Evolutionary conservation across 345 rosid genomes (phyloP), one percentile per base, ranked within the genome.

Genomic region (Eucalyptus dawsonii): DNA sequence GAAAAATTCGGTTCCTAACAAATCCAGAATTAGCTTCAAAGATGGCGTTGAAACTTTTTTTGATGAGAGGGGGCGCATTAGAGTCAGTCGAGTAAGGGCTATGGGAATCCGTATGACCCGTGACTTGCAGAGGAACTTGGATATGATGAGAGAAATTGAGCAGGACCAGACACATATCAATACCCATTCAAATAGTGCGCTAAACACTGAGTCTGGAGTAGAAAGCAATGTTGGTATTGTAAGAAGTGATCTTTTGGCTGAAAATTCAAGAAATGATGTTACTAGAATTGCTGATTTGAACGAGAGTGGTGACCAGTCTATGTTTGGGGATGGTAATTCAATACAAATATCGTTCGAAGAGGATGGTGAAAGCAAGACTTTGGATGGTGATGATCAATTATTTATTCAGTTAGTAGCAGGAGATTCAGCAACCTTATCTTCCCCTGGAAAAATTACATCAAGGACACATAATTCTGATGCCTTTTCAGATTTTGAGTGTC

Each of bases 31-130:
- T 80, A 87, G 85, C 88, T 93, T 92, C 90, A 95, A 95, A 87
- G 94, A 96, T 88, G 94, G 93, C 92, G 94, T 97, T 87, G 96
- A 95, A 91, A 96, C 98, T 88, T 97, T 95, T 93, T 88, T 92
- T 86, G 99, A 97, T 91, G 99, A 97, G 88, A 96, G 95, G 90
- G 99, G 99, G 9, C 95, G 89, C 86, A 58, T 94, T 44, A 94
- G 96, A 90, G 95, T 97, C 85, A 95, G 95, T 92, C 95, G 93
- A 91, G 92, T 93, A 88, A 94, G 95, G 93, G 98, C 97, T 88
- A 96, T 97, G 99, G 99, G 99, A 69, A 93, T 97, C 91, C 95
- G 94, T 81, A 97, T 97, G 99, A 97, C 99, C 50, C 95, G 98
- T 90, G 99, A 97, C 94, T 94, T 97, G 90, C 98, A 96, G 90